These are phyloP conservation scores for Syzygium oleosum DNA, from an alignment of 345 rosid genomes.

Conservation along the genomic window DNA sequence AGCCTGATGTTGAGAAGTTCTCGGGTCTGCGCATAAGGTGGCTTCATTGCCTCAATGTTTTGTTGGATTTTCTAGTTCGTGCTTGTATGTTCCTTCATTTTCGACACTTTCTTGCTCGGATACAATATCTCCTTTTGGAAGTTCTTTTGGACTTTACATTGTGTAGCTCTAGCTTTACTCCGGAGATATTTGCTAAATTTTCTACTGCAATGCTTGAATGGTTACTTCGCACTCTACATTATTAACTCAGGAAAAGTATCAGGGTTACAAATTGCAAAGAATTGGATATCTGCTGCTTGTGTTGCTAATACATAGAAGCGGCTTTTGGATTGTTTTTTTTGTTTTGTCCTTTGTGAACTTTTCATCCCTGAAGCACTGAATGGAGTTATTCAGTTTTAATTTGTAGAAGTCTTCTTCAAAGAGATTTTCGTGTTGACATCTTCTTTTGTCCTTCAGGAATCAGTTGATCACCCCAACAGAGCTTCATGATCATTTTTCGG, in stretches of 20 bases:
- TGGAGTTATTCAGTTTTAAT: not conserved
- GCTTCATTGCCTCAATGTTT: not conserved
- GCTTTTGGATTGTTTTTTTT: not conserved
- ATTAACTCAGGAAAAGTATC: not conserved
- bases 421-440: not conserved
- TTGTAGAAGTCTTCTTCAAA: not conserved
- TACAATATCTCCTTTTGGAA: not conserved
- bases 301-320: not conserved
- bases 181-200: not conserved
- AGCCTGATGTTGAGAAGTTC: constrained; percentile 55
- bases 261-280: not conserved
- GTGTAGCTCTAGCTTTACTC: not conserved
- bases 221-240: not conserved
- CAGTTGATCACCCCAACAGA: constrained; percentile 48
- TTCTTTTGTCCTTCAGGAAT: constrained; percentile 34
- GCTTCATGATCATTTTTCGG: constrained; percentile 60
- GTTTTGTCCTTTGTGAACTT: not conserved
- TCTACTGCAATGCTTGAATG: not conserved
- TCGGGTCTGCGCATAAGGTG: constrained; percentile 86
- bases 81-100: not conserved
- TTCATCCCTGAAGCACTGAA: constrained; percentile 37
- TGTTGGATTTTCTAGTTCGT: not conserved
- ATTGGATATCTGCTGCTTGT: not conserved
- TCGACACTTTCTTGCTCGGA: not conserved
- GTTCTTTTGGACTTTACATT: not conserved